Conservation (phyloP, 2,329 filamentous ascomycete genomes). For the Mycosphaerelloides madeirae region DNA sequence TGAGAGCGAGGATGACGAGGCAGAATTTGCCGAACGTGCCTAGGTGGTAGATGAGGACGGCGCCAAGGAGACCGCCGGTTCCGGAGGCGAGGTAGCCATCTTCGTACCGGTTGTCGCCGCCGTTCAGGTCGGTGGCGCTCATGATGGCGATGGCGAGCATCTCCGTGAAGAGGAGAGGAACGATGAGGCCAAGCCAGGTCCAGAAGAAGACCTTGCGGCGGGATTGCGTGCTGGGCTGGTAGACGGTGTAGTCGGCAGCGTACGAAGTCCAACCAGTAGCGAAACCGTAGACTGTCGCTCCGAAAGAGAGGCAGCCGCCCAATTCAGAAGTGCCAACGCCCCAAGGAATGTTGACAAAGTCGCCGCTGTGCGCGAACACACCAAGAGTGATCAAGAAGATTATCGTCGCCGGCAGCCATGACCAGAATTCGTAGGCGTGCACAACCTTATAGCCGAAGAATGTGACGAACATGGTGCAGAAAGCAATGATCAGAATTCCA, state of each 20-base stretch:
- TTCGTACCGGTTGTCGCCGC: conserved; percentile 51
- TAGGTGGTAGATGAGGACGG: conserved; percentile 59
- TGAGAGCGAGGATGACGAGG: conserved; percentile 41
- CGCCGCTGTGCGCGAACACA: conserved; percentile 61
- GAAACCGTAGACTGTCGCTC: conserved; percentile 63
- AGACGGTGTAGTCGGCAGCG: conserved; percentile 75
- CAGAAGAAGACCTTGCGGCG: conserved; percentile 62
- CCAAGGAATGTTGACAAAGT: conserved; percentile 61
- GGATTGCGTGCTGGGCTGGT: conserved; percentile 61
- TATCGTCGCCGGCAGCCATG: conserved; percentile 67
- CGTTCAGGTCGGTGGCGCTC: conserved; percentile 56
- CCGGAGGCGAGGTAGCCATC: conserved; percentile 53
- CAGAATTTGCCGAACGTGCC: conserved; percentile 70
- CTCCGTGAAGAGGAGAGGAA: conserved; percentile 69
- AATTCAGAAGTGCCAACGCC: conserved; percentile 53
- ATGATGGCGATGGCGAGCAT: conserved; percentile 67
- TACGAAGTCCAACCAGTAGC: conserved; percentile 70
- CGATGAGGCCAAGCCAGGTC: conserved; percentile 64
- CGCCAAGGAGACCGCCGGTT: conserved; percentile 63
- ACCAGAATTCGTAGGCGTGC: conserved; percentile 71
- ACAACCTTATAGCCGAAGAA: conserved; percentile 72
- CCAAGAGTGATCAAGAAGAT: conserved; percentile 69
- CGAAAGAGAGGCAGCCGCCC: conserved; percentile 60
- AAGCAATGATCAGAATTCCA: conserved; percentile 68
- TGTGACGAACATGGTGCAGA: conserved; percentile 64